Base-by-base conservation (phyloP, 768 basidiomycete genomes). In the Boletus bicolor region DNA sequence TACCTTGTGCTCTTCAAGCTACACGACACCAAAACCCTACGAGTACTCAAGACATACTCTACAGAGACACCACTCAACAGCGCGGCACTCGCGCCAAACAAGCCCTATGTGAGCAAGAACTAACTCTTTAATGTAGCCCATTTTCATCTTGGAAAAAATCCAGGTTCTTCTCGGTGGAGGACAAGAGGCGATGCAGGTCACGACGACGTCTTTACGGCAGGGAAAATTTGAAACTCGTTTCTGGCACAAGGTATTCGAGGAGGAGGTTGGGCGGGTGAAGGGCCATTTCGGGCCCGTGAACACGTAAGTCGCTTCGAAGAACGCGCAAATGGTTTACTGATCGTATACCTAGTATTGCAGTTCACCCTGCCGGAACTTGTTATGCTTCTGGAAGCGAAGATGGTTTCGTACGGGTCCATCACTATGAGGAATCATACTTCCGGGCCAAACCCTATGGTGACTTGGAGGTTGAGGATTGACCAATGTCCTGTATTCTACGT, bases 171-270 rank as follows among this genome's bases (percentile, higher is more conserved):
- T 97, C 24, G 97, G 97, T 43, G 96, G 97, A 72, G 97, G 97
- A 42, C 97, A 98, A 73, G 96, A 97, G 69, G 97, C 97, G 5
- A 96, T 93, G 93, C 86, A 77, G 65, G 97, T 98, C 49, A 98
- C 97, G 14, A 98, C 93, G 8, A 98, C 96, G 1, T 93, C 93
- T 2, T 66, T 85, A 24, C 85, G 97, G 49, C 92, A 97, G 71
- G 97, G 96, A 21, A 97, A 98, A 73, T 99, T 99, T 71, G 97
- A 98, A 75, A 92, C 93, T 11, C 82, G 94, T 38, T 98, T 99
- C 77, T 98, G 94, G 93, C 96, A 99, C 79, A 93, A 89, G 63
- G 79, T 96, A 37, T 90, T 96, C 64, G 94, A 96, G 73, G 94
- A 97, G 77, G 96, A 98, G 71, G 89, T 98, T 51, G 94, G 96